These are phyloP conservation scores for Inga oerstediana DNA, from an alignment of 306 rosid genomes.

Conservation along the genomic window DNA sequence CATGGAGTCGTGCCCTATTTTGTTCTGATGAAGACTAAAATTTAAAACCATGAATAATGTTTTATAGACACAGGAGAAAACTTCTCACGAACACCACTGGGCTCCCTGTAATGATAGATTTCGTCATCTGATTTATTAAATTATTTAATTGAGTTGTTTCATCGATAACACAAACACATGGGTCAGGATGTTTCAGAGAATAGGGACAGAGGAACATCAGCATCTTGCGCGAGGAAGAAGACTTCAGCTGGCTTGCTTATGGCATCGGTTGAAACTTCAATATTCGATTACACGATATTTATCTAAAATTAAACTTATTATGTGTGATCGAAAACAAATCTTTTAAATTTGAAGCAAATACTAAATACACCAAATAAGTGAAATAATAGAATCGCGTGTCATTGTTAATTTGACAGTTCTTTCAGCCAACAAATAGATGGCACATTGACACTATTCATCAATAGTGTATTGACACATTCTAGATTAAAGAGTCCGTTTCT, in stretches of 20 bases:
- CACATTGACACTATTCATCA: background rate
- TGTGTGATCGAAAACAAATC: background rate
- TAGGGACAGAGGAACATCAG: background rate
- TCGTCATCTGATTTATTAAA: background rate
- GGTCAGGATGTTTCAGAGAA: background rate
- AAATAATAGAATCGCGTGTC: no score
- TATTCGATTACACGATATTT: background rate
- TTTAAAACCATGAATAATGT: background rate
- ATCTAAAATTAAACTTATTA: background rate
- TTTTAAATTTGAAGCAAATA: conserved; percentile 29
- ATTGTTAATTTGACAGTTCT: no score
- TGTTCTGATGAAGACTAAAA: background rate
- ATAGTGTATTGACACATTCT: background rate
- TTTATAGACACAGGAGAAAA: background rate
- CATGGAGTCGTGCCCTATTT: background rate
- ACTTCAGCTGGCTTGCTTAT: background rate
- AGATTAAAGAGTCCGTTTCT: no score
- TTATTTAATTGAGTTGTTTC: background rate
- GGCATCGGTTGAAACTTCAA: background rate
- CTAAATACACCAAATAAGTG: conserved; percentile 1
- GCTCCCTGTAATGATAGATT: background rate
- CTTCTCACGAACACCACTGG: background rate
- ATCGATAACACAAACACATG: background rate
- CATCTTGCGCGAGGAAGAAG: background rate
- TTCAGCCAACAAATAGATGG: background rate